A percentile compares a stretch with the other conserved stretches of the same genome.
Evolutionary conservation across 352 stramenopile species (phyloP).

Genomic region (Globisporangium polare): DNA sequence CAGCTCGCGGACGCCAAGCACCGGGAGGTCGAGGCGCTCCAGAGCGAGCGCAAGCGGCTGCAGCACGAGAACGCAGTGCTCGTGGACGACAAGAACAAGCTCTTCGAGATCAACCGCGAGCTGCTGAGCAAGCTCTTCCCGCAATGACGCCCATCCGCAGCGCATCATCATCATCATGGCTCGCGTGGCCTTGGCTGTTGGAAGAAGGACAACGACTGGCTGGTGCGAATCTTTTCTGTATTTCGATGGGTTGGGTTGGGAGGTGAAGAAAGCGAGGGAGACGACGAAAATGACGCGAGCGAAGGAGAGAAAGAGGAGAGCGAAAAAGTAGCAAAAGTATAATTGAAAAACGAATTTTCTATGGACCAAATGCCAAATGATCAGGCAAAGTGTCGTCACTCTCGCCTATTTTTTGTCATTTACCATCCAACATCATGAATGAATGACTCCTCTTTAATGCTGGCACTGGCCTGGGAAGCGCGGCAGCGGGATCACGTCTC

Average conservation of each 20-base stretch:
- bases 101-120: conserved; percentile 77
- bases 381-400: conserved; percentile 1
- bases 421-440: not conserved
- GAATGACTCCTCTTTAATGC: conserved; percentile 19
- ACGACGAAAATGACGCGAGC: not conserved
- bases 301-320: not conserved
- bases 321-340: conserved; percentile 11
- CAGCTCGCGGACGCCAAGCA: conserved; percentile 46
- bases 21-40: conserved; percentile 46
- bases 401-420: not conserved
- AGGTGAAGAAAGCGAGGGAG: conserved; percentile 9
- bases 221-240: conserved; percentile 7
- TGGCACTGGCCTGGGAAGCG: conserved; percentile 94
- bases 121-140: conserved; percentile 61
- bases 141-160: conserved; percentile 29
- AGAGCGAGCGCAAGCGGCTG: conserved; percentile 53
- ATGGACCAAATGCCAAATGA: not conserved
- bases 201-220: not conserved
- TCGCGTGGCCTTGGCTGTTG: conserved; percentile 1
- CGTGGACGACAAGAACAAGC: conserved; percentile 72
- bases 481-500: conserved; percentile 97
- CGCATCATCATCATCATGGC: too few relatives aligned
- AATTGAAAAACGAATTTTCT: conserved; percentile 11
- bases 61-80: conserved; percentile 69
- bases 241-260: conserved; percentile 9